Evolutionary conservation across 495 filamentous ascomycete genomes (phyloP).

Genomic region (Cairneyella variabilis): DNA sequence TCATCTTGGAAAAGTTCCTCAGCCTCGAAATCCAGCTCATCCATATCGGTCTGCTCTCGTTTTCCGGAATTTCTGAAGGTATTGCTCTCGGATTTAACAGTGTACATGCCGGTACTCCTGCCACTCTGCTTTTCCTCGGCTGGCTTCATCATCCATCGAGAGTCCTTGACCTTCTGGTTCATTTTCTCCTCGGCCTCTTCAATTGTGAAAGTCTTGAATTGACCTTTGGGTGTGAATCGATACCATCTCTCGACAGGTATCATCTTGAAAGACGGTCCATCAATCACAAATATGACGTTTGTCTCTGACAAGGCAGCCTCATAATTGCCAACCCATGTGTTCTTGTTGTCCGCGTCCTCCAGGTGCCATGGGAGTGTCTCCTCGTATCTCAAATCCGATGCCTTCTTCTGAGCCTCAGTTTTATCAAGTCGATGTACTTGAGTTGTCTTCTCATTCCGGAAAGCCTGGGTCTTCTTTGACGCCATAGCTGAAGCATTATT

Average conservation of each 20-base stretch:
- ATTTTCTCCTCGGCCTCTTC: constrained; percentile 84
- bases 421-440: constrained; percentile 50
- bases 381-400: constrained; percentile 81
- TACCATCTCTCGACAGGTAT: constrained; percentile 94
- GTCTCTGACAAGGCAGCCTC: constrained; percentile 78
- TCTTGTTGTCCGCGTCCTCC: constrained; percentile 92
- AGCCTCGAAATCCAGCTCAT: constrained; percentile 56
- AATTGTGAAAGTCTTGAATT: constrained; percentile 73
- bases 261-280: constrained; percentile 69
- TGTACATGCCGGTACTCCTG: constrained; percentile 37
- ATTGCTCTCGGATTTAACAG: constrained; percentile 49
- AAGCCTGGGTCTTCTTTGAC: constrained; percentile 55
- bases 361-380: constrained; percentile 94
- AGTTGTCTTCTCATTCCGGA: constrained; percentile 75
- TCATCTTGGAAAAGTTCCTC: constrained; percentile 70
- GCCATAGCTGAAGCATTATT: constrained; percentile 41
- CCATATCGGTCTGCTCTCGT: constrained; percentile 51
- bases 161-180: constrained; percentile 64
- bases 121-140: constrained; percentile 49
- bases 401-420: constrained; percentile 73
- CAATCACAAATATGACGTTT: constrained; percentile 68
- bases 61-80: constrained; percentile 46
- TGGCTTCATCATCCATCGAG: constrained; percentile 74
- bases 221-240: constrained; percentile 77
- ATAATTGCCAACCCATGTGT: constrained; percentile 88